These are phyloP conservation scores for Colletotrichum theobromicola DNA, from an alignment of 2,329 filamentous ascomycete genomes.

Conservation along the genomic window DNA sequence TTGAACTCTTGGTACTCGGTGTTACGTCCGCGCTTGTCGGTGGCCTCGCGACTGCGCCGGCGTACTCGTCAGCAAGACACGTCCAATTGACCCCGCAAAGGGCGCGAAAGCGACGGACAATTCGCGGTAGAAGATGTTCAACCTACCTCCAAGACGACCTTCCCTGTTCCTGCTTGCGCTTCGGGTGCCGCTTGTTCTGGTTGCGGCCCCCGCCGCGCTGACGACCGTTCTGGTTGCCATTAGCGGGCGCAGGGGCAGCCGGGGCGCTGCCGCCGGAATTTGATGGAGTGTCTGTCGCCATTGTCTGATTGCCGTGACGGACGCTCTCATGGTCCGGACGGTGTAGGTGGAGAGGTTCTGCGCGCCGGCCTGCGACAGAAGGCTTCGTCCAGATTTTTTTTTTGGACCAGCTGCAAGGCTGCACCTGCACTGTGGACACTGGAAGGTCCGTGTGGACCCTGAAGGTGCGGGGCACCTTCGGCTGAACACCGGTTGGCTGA, in stretches of 20 bases:
- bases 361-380: not conserved
- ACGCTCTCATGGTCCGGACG: slow-evolving; percentile 16
- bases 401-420: slow-evolving; percentile 14
- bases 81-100: not conserved
- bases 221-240: not conserved
- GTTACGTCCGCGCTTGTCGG: slow-evolving; percentile 43
- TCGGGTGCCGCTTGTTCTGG: not conserved
- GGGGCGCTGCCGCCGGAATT: not conserved
- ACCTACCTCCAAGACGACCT: slow-evolving; percentile 17
- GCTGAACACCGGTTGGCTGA: slow-evolving; percentile 7
- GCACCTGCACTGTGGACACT: too few relatives aligned
- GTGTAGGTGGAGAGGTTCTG: slow-evolving; percentile 8
- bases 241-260: not conserved
- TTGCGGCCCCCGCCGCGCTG: slow-evolving; percentile 7
- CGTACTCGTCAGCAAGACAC: slow-evolving; percentile 18
- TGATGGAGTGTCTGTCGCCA: slow-evolving; percentile 17
- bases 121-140: not conserved
- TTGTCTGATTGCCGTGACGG: slow-evolving; percentile 4
- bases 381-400: slow-evolving; percentile 17
- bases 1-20: slow-evolving; percentile 46
- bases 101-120: not conserved
- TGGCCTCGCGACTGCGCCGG: slow-evolving; percentile 40
- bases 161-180: slow-evolving; percentile 17
- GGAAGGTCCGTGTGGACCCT: not conserved
- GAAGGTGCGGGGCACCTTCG: not conserved